Evolutionary conservation across 306 rosid species (phyloP), one percentile per base, ranked within the genome.

Genomic region (Cicer judaicum): DNA sequence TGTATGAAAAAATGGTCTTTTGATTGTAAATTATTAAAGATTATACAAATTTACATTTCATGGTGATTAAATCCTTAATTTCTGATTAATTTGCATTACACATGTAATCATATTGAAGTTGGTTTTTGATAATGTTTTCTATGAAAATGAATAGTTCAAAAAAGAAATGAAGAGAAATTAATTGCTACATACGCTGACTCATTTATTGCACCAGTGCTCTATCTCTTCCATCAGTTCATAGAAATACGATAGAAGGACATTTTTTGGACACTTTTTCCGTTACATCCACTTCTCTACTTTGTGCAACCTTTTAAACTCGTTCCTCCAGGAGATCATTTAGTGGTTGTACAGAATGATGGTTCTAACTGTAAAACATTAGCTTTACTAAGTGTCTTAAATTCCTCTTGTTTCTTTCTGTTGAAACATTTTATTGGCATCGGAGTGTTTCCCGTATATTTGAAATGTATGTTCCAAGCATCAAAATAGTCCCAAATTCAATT

Each of bases 41-140:
- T 52, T 52, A 60, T 76, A n/a, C 19, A 42, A 42, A 56, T 73
- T 60, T 66, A 63, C 38, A 64, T 46, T 19, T 77, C 79, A 46
- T 42, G 24, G 24, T 21, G 61, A 57, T 57, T 68, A 44, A 24
- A 52, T 60, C 52, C 41, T 50, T 57, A 14, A 57, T 68, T 44
- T 41, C 60, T 57, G 16, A 36, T 74, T 63, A 40, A 38, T 56
- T 41, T 60, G 59, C 78, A 64, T 56, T 59, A 53, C 64, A 59
- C 64, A 14, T 7, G 5, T 21, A 68, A 57, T 48, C 34, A 53
- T 72, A 49, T 61, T 72, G 53, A 50, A 44, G 44, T 11, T 73
- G 19, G 16, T 63, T 44, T 43, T 29, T 34, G 39, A 18, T 78
- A 68, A 18, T 42, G 13, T 70, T 21, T 75, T 47, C 48, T 64